Percentiles rank a stretch among this genome's conserved stretches.
These are phyloP conservation scores for Limonomyces culmigenus DNA, from an alignment of 1,284 basidiomycete genomes.

Conservation along the genomic window DNA sequence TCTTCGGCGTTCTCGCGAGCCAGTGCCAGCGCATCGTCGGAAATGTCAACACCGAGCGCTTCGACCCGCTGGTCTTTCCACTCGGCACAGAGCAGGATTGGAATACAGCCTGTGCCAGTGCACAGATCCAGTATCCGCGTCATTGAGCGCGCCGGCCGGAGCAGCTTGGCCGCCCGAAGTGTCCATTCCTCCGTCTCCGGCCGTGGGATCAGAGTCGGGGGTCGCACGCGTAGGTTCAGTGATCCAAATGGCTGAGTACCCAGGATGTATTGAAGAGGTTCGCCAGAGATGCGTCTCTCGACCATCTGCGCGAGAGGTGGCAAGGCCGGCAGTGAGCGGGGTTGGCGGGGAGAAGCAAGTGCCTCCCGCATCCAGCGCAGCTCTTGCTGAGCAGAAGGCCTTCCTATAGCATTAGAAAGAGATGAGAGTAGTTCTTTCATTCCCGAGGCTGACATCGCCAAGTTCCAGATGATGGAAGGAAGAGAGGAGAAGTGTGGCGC, in stretches of 20 bases:
- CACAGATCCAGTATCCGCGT: constrained; percentile 67
- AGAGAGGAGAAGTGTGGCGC: too few relatives aligned
- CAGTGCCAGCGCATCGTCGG: constrained; percentile 47
- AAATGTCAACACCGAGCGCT: constrained; percentile 61
- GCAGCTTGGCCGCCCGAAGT: constrained; percentile 30
- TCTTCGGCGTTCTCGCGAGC: constrained; percentile 51
- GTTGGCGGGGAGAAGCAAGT: background rate
- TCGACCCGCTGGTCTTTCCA: constrained; percentile 31
- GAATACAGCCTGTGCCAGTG: constrained; percentile 82
- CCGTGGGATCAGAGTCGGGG: constrained; percentile 79
- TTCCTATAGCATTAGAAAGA: background rate
- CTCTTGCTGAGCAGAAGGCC: background rate
- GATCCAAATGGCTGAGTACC: constrained; percentile 82
- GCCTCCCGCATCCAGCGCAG: background rate
- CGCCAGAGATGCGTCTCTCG: constrained; percentile 37
- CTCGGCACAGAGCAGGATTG: constrained; percentile 57
- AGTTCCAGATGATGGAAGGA: too few relatives aligned
- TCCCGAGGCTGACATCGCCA: too few relatives aligned
- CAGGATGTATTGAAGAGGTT: constrained; percentile 89
- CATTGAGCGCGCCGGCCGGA: constrained; percentile 19
- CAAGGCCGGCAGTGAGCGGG: background rate
- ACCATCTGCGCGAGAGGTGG: constrained; percentile 22
- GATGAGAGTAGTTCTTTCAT: too few relatives aligned
- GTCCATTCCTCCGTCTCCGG: constrained; percentile 85
- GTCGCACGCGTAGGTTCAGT: constrained; percentile 48